A percentile compares a stretch with the other conserved stretches of the same genome.
phyloP scores from a whole-genome alignment of 805 yeast species.

The Jamesozyma gamospora region DNA sequence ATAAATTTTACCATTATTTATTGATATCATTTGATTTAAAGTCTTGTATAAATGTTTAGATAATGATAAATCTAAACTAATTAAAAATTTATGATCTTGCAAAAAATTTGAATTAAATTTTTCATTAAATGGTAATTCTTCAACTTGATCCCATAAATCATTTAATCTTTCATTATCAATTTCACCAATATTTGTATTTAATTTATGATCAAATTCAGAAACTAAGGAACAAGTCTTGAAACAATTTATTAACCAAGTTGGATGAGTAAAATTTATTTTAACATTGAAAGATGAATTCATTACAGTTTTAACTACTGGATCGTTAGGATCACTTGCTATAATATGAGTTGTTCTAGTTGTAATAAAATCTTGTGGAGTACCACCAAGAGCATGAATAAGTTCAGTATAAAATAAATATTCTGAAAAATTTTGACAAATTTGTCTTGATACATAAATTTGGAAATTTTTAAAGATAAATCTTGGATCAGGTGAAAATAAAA shows the following conservation, averaged over 20 bases:
- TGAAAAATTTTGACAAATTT: slow-evolving; percentile 37
- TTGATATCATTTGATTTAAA: slow-evolving; percentile 36
- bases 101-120: slow-evolving; percentile 18
- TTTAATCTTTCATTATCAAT: slow-evolving; percentile 7
- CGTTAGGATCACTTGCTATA: slow-evolving; percentile 47
- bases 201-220: slow-evolving; percentile 44
- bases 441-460: slow-evolving; percentile 38
- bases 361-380: slow-evolving; percentile 50
- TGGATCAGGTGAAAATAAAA: slow-evolving; percentile 59
- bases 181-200: not conserved
- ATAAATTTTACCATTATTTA: slow-evolving; percentile 46
- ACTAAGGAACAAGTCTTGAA: slow-evolving; percentile 41
- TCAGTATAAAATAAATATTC: slow-evolving; percentile 64
- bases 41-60: slow-evolving; percentile 34
- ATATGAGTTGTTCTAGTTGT: slow-evolving; percentile 73
- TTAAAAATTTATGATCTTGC: slow-evolving; percentile 36
- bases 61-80: slow-evolving; percentile 48
- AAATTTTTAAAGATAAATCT: slow-evolving; percentile 51
- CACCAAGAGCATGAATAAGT: slow-evolving; percentile 55
- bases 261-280: slow-evolving; percentile 52
- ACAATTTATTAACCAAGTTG: slow-evolving; percentile 74
- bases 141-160: slow-evolving; percentile 8
- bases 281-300: slow-evolving; percentile 29
- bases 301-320: slow-evolving; percentile 48
- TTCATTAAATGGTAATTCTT: slow-evolving; percentile 5